phyloP scores from a whole-genome alignment of 139 green algal genomes.

The Deuterostichococcus epilithicus region DNA sequence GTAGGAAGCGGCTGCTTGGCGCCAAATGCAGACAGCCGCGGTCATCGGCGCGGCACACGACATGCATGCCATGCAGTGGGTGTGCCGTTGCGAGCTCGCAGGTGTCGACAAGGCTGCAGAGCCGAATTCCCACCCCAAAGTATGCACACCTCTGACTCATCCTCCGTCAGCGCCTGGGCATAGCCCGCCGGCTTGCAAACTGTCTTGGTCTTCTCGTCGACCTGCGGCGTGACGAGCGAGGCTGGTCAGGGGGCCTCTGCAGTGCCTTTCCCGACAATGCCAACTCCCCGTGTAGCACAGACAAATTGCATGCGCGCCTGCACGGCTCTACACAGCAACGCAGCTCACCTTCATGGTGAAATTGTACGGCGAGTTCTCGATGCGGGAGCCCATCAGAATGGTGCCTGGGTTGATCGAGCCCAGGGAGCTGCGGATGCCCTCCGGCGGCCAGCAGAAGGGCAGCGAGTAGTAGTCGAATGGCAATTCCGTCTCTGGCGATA shows the following conservation, averaged over 20 bases:
- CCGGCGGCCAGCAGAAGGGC: conserved; percentile 87
- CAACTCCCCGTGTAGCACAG: background rate
- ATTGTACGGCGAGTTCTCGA: conserved; percentile 90
- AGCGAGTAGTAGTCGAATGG: conserved; percentile 92
- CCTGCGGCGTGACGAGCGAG: conserved; percentile 17
- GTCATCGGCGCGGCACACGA: background rate
- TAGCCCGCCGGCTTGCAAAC: conserved; percentile 50
- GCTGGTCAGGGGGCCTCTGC: background rate
- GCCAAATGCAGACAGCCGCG: background rate
- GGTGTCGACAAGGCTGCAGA: too few relatives aligned
- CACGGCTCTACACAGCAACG: background rate
- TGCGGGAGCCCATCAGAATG: conserved; percentile 80
- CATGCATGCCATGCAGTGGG: background rate
- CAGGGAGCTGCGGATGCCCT: conserved; percentile 64
- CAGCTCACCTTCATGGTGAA: conserved; percentile 77
- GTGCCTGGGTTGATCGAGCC: conserved; percentile 88
- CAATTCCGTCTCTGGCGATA: conserved; percentile 86
- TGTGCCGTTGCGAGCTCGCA: too few relatives aligned
- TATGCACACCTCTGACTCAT: conserved; percentile 58
- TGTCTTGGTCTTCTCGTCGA: conserved; percentile 44
- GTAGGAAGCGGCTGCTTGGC: conserved; percentile 10
- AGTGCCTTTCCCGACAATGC: too few relatives aligned
- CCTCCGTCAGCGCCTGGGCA: conserved; percentile 41
- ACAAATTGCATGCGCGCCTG: too few relatives aligned
- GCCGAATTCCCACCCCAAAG: too few relatives aligned